These are phyloP conservation scores for Macrocybe gigantea DNA, from an alignment of 768 basidiomycete genomes.

Conservation along the genomic window DNA sequence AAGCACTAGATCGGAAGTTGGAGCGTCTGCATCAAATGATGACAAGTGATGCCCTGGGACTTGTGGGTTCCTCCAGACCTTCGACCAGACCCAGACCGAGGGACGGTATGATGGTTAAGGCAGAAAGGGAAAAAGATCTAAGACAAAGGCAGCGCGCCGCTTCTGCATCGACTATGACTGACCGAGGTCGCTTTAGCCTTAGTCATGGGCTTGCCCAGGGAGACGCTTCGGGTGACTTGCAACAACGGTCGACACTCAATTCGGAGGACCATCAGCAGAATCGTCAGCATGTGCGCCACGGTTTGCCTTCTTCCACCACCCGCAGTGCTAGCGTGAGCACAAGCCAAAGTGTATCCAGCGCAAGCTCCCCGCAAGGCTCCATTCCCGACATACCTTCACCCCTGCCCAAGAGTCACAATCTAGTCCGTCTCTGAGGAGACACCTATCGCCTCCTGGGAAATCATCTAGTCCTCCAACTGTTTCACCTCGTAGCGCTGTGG, in stretches of 20 bases:
- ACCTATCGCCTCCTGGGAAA: slow-evolving; percentile 47
- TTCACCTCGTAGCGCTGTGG: slow-evolving; percentile 48
- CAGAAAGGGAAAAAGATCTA: too few species aligned
- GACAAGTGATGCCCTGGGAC: slow-evolving; percentile 66
- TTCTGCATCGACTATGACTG: too few species aligned
- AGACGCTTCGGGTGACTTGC: too few species aligned
- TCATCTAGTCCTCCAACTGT: slow-evolving; percentile 58
- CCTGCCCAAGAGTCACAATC: slow-evolving; percentile 45
- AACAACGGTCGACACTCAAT: too few species aligned
- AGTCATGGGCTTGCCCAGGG: too few species aligned
- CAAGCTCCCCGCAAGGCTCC: slow-evolving; percentile 70
- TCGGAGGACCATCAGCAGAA: too few species aligned
- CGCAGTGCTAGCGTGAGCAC: slow-evolving; percentile 37
- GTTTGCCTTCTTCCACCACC: too few species aligned
- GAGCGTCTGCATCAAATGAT: slow-evolving; percentile 66
- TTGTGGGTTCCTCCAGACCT: slow-evolving; percentile 42
- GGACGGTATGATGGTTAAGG: too few species aligned
- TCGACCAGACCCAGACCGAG: too few species aligned
- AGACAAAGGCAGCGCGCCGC: too few species aligned
- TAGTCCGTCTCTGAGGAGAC: slow-evolving; percentile 41
- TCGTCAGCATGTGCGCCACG: too few species aligned
- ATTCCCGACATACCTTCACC: slow-evolving; percentile 81
- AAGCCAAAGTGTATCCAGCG: slow-evolving; percentile 71
- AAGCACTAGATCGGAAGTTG: slow-evolving; percentile 61
- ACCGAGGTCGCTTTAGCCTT: too few species aligned